Evolutionary conservation across 2,329 filamentous ascomycete genomes (phyloP).

Genomic region (Metarhizium guizhouense): DNA sequence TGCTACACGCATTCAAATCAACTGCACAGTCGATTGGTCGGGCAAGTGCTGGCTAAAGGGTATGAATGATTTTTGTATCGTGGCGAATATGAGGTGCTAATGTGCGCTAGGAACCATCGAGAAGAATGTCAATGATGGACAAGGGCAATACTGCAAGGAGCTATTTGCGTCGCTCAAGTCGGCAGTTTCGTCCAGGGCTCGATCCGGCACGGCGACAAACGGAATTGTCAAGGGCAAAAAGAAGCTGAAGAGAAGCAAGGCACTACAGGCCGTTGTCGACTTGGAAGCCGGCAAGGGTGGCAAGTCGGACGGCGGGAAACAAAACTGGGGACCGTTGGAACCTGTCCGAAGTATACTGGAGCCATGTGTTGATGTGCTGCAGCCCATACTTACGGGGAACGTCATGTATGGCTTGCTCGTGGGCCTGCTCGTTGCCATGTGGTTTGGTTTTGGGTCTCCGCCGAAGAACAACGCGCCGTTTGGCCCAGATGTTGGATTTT

Average conservation of each 20-base stretch:
- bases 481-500: slow-evolving; percentile 21
- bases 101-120: slow-evolving; percentile 70
- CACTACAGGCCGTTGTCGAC: slow-evolving; percentile 34
- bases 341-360: slow-evolving; percentile 62
- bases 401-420: slow-evolving; percentile 68
- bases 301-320: slow-evolving; percentile 32
- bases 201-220: slow-evolving; percentile 35
- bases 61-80: slow-evolving; percentile 29
- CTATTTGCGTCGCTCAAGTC: slow-evolving; percentile 65
- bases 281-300: slow-evolving; percentile 28
- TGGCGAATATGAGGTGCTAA: slow-evolving; percentile 18
- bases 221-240: slow-evolving; percentile 51
- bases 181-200: slow-evolving; percentile 58
- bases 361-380: slow-evolving; percentile 60
- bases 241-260: slow-evolving; percentile 46
- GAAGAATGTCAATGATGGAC: slow-evolving; percentile 87
- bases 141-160: slow-evolving; percentile 73
- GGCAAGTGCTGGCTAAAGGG: slow-evolving; percentile 98
- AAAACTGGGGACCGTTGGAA: slow-evolving; percentile 73
- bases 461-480: slow-evolving; percentile 28
- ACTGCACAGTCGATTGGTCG: slow-evolving; percentile 88
- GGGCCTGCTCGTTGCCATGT: slow-evolving; percentile 63
- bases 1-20: slow-evolving; percentile 75
- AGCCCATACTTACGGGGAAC: slow-evolving; percentile 66
- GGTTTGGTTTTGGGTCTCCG: slow-evolving; percentile 56